A percentile compares a stretch with the other conserved stretches of the same genome.
These are phyloP conservation scores for Malassezia arunalokei DNA, from an alignment of 1,284 basidiomycete genomes.

Conservation along the genomic window DNA sequence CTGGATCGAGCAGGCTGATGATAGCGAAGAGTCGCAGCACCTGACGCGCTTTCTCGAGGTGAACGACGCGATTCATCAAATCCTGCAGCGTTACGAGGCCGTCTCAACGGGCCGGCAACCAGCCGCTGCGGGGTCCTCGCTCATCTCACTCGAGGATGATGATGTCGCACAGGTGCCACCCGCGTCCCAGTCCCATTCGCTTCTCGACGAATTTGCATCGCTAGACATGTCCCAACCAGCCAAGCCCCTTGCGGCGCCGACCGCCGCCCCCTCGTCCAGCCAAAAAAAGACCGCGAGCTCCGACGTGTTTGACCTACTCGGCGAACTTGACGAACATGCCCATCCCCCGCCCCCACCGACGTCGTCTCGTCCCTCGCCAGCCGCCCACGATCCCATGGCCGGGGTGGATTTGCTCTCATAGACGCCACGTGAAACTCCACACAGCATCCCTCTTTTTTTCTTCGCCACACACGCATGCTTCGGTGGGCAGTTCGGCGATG, in stretches of 20 bases:
- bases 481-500: neutral
- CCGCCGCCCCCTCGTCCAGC: neutral
- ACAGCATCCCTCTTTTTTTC: neutral
- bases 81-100: conserved; percentile 75
- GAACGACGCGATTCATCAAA: conserved; percentile 93
- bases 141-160: conserved; percentile 40
- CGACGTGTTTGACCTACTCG: conserved; percentile 7
- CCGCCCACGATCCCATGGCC: conserved; percentile 31
- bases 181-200: neutral
- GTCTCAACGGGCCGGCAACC: conserved; percentile 68
- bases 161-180: neutral
- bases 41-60: conserved; percentile 86
- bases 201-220: conserved; percentile 37
- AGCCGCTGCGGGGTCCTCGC: conserved; percentile 51
- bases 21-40: conserved; percentile 54
- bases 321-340: conserved; percentile 3
- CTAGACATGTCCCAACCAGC: conserved; percentile 2
- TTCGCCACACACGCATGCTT: neutral
- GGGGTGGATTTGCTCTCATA: conserved; percentile 38
- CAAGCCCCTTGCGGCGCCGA: neutral
- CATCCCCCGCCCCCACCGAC: neutral
- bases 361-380: neutral
- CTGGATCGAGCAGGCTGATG: conserved; percentile 92
- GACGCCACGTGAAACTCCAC: neutral
- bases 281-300: neutral